A percentile compares a stretch with the other conserved stretches of the same genome.
phyloP scores from a whole-genome alignment of 2,329 filamentous ascomycete genomes.

The Penicillium hesseltinei region DNA sequence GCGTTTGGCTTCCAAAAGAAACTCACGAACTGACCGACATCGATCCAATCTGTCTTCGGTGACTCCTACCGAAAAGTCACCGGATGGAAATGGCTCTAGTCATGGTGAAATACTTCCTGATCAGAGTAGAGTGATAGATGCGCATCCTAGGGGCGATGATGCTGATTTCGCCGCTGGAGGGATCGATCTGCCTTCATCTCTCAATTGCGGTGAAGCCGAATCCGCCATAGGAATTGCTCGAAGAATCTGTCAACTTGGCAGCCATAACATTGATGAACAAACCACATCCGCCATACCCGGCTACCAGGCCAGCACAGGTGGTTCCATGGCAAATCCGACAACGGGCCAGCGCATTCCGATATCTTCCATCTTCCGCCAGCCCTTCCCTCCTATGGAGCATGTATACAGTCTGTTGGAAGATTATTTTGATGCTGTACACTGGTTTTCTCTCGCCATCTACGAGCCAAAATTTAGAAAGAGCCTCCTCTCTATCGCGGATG shows the following conservation, averaged over 20 bases:
- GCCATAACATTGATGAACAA: slow-evolving; percentile 29
- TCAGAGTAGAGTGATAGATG: background rate
- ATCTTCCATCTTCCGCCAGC: slow-evolving; percentile 27
- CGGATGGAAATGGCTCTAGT: background rate
- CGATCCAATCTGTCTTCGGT: background rate
- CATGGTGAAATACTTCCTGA: background rate
- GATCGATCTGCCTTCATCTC: background rate
- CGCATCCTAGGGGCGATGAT: background rate
- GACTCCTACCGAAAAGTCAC: background rate
- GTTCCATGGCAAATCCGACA: slow-evolving; percentile 4
- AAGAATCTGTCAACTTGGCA: slow-evolving; percentile 31
- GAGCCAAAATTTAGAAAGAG: slow-evolving; percentile 42
- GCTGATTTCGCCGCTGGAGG: background rate
- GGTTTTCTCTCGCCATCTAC: slow-evolving; percentile 47
- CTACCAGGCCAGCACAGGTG: slow-evolving; percentile 19
- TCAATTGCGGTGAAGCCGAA: slow-evolving; percentile 32
- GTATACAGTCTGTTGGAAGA: slow-evolving; percentile 39
- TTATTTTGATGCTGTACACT: slow-evolving; percentile 46
- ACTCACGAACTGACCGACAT: background rate
- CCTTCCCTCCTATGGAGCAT: slow-evolving; percentile 30
- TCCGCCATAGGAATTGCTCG: slow-evolving; percentile 38
- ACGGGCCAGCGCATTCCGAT: slow-evolving; percentile 25
- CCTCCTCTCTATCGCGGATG: slow-evolving; percentile 35
- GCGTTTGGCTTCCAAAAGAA: background rate
- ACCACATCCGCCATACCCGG: slow-evolving; percentile 39